These are phyloP conservation scores for Glaciozyma antarctica DNA, from an alignment of 768 basidiomycete genomes.

Conservation along the genomic window DNA sequence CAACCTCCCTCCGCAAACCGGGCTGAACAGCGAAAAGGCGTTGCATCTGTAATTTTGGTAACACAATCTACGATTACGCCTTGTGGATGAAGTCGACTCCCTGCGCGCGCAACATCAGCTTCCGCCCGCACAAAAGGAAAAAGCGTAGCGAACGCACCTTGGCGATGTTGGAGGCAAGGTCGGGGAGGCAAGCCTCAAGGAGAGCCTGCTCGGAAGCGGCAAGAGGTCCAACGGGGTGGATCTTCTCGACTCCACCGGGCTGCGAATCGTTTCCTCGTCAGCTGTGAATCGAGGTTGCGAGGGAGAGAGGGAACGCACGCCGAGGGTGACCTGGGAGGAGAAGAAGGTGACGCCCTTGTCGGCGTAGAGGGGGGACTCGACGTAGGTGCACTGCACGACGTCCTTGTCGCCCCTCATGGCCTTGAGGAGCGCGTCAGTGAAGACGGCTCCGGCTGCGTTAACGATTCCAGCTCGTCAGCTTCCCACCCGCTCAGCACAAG, in stretches of 20 bases:
- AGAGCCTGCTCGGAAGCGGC: conserved; percentile 64
- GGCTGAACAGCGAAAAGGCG: no score
- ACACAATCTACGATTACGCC: no score
- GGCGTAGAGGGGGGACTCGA: conserved; percentile 76
- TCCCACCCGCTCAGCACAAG: not conserved
- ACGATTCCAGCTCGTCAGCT: not conserved
- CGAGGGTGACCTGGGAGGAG: conserved; percentile 87
- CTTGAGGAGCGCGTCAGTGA: conserved; percentile 53
- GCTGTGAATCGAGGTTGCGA: not conserved
- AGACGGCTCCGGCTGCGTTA: conserved; percentile 57
- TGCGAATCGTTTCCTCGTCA: conserved; percentile 37
- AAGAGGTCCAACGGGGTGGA: conserved; percentile 67
- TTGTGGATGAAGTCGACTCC: conserved; percentile 28
- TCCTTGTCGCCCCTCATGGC: conserved; percentile 60
- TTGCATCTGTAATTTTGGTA: no score
- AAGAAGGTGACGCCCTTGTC: conserved; percentile 87
- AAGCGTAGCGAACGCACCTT: conserved; percentile 31
- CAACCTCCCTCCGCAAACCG: no score
- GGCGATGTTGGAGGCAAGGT: conserved; percentile 62
- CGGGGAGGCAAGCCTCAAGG: conserved; percentile 68
- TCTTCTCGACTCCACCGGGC: conserved; percentile 72
- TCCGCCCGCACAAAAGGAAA: not conserved
- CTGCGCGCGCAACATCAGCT: conserved; percentile 5
- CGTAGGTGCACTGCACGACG: conserved; percentile 42
- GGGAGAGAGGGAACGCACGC: conserved; percentile 41